Conservation (phyloP, 805 yeast species). For the Saccharomycopsis javanensis region DNA sequence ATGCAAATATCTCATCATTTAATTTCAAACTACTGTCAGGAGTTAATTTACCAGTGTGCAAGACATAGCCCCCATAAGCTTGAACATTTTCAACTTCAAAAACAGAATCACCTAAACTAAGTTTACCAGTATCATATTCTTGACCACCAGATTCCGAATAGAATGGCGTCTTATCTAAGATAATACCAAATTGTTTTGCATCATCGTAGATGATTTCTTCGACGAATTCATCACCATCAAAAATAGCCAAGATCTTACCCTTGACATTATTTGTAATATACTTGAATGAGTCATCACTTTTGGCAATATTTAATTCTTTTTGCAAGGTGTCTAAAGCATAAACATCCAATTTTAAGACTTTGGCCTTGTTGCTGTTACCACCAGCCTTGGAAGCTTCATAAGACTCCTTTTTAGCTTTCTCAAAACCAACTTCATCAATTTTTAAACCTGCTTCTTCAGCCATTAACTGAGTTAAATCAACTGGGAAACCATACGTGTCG, state of each 20-base stretch:
- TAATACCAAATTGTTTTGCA: constrained; percentile 60
- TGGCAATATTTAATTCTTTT: constrained; percentile 47
- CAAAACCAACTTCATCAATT: constrained; percentile 89
- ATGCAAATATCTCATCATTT: constrained; percentile 65
- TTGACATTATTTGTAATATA: constrained; percentile 62
- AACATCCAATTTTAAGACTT: constrained; percentile 75
- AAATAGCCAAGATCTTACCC: constrained; percentile 62
- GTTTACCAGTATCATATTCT: constrained; percentile 89
- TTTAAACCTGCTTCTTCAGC: constrained; percentile 94
- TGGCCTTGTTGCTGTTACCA: constrained; percentile 49
- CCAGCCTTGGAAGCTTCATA: constrained; percentile 93
- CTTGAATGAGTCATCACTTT: constrained; percentile 77
- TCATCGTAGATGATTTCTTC: constrained; percentile 31
- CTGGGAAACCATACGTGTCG: constrained; percentile 99
- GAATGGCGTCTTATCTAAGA: constrained; percentile 85
- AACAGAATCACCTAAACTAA: constrained; percentile 60
- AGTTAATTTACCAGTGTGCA: constrained; percentile 79
- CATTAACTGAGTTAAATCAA: constrained; percentile 94
- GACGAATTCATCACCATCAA: constrained; percentile 55
- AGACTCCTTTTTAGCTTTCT: constrained; percentile 78
- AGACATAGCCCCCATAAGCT: constrained; percentile 84
- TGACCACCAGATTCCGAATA: constrained; percentile 99
- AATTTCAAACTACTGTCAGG: constrained; percentile 33
- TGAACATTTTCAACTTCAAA: constrained; percentile 90
- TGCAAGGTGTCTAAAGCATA: constrained; percentile 74